A percentile compares a stretch with the other conserved stretches of the same genome.
Conservation (phyloP, 345 rosid species). For the Sisymbrium irio region DNA sequence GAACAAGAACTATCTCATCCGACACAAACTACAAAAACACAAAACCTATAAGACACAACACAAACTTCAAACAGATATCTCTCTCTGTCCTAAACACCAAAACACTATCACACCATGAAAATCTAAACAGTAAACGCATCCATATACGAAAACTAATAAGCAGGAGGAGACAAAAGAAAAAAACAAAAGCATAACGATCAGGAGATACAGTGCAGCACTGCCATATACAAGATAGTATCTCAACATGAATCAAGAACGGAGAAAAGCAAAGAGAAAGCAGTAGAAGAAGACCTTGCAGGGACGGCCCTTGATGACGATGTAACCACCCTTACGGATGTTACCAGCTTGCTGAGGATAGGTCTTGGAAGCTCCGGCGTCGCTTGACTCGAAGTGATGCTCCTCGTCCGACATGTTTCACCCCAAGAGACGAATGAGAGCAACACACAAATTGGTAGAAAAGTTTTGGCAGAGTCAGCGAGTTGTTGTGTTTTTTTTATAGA, state of each 20-base stretch:
- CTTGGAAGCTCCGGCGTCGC: constrained; percentile 43
- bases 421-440: neutral
- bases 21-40: neutral
- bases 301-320: constrained; percentile 43
- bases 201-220: too few relatives aligned
- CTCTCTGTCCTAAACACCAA: neutral
- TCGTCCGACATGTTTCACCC: constrained; percentile 39
- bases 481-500: constrained; percentile 11
- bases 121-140: too few relatives aligned
- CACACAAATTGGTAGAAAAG: neutral
- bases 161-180: too few relatives aligned
- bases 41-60: neutral
- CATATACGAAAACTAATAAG: too few relatives aligned
- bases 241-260: neutral
- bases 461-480: neutral
- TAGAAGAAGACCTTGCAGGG: constrained; percentile 38
- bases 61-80: neutral
- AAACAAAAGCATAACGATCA: too few relatives aligned
- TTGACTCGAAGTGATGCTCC: constrained; percentile 42
- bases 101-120: too few relatives aligned
- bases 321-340: constrained; percentile 43
- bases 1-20: neutral
- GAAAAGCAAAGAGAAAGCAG: neutral
- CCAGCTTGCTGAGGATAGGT: constrained; percentile 42
- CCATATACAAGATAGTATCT: too few relatives aligned